Percentiles rank a stretch among this genome's conserved stretches.
phyloP scores from a whole-genome alignment of 495 filamentous ascomycete genomes.

The Aspergillus olivimuriae region DNA sequence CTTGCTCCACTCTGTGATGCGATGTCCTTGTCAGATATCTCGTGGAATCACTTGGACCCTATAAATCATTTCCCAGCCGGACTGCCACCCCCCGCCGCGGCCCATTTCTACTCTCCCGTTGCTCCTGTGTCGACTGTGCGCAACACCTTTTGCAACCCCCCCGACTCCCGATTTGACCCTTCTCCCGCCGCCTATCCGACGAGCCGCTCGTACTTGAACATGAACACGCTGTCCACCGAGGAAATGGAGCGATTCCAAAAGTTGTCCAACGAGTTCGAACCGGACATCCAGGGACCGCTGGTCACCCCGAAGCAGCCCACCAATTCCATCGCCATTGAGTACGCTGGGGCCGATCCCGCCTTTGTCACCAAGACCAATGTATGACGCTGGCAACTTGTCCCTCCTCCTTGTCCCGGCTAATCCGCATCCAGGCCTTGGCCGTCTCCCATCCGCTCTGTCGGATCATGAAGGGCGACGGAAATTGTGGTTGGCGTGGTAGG shows the following conservation, averaged over 20 bases:
- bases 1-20: constrained; percentile 20
- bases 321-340: constrained; percentile 74
- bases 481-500: constrained; percentile 96
- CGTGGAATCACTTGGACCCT: constrained; percentile 34
- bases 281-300: constrained; percentile 66
- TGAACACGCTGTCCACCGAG: constrained; percentile 42
- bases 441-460: constrained; percentile 83
- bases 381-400: constrained; percentile 22
- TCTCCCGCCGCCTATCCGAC: constrained; percentile 18
- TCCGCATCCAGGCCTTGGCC: constrained; percentile 59
- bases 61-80: constrained; percentile 29
- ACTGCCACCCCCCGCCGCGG: constrained; percentile 22
- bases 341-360: constrained; percentile 82
- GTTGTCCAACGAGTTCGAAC: constrained; percentile 57
- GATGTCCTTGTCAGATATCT: constrained; percentile 39
- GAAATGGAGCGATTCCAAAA: constrained; percentile 50
- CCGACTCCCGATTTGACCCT: constrained; percentile 16
- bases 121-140: too few species aligned
- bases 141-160: constrained; percentile 10
- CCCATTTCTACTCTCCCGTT: constrained; percentile 13
- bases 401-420: neutral
- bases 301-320: constrained; percentile 75
- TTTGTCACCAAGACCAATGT: constrained; percentile 84
- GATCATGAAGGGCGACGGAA: constrained; percentile 84
- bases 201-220: constrained; percentile 21